Conservation (phyloP, 2,329 filamentous ascomycete species). For the Byssochlamys sp. region DNA sequence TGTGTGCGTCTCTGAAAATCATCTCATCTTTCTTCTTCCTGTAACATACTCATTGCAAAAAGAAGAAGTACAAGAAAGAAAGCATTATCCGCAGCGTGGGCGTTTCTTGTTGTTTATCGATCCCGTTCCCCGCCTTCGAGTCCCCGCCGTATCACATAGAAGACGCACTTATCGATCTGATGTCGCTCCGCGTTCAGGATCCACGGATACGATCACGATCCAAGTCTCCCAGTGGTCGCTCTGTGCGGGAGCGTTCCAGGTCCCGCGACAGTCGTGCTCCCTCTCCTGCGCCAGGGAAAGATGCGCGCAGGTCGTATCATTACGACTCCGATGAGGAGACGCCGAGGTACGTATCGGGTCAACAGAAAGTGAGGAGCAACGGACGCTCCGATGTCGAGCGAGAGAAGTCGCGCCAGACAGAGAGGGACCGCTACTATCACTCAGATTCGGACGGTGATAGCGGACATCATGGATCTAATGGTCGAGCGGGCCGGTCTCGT, state of each 20-base stretch:
- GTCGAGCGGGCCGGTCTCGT: neutral
- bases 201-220: conserved; percentile 36
- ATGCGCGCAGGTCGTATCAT: conserved; percentile 18
- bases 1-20: neutral
- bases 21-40: neutral
- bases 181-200: conserved; percentile 32
- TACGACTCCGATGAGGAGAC: conserved; percentile 20
- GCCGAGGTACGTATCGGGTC: conserved; percentile 11
- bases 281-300: conserved; percentile 18
- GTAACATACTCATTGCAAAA: neutral
- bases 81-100: neutral
- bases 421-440: conserved; percentile 17
- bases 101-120: neutral
- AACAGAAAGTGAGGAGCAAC: neutral
- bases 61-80: neutral
- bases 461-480: conserved; percentile 3
- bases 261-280: conserved; percentile 33
- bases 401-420: conserved; percentile 10
- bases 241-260: conserved; percentile 30
- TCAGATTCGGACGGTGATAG: conserved; percentile 16
- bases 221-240: conserved; percentile 34
- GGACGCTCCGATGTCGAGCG: conserved; percentile 16
- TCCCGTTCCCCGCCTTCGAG: neutral
- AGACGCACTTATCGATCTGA: conserved; percentile 6
- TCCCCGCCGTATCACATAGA: neutral